phyloP scores from a whole-genome alignment of 129 eudicot genomes.

The Pseudognaphalium luteoalbum region DNA sequence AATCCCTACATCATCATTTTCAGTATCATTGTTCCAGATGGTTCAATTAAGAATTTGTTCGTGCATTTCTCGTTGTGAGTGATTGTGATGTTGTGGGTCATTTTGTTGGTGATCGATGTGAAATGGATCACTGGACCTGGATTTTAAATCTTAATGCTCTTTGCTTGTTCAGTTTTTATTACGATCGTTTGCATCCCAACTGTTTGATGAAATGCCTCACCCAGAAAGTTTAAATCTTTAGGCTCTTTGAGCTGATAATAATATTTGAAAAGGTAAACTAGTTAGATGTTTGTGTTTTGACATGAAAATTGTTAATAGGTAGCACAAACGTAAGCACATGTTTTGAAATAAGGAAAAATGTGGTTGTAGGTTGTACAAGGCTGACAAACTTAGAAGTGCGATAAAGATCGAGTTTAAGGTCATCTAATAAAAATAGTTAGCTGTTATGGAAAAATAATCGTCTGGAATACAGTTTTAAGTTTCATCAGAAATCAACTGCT shows the following conservation, averaged over 20 bases:
- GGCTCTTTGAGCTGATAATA: slow-evolving; percentile 8
- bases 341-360: neutral
- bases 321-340: neutral
- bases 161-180: neutral
- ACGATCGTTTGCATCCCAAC: slow-evolving; percentile 8
- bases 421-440: neutral
- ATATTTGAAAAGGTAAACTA: too few relatives aligned
- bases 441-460: neutral
- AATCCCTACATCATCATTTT: neutral
- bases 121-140: slow-evolving; percentile 1
- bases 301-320: neutral
- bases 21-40: neutral
- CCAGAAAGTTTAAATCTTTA: neutral
- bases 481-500: neutral
- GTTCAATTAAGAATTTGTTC: slow-evolving; percentile 10
- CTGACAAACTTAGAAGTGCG: neutral
- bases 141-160: neutral
- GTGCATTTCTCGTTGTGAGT: neutral
- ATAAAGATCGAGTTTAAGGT: neutral
- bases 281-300: neutral
- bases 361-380: neutral
- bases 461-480: neutral
- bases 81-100: neutral
- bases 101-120: neutral
- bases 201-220: slow-evolving; percentile 35